Conservation (phyloP, 208 protist genomes). For the Leishmania tarentolae region DNA sequence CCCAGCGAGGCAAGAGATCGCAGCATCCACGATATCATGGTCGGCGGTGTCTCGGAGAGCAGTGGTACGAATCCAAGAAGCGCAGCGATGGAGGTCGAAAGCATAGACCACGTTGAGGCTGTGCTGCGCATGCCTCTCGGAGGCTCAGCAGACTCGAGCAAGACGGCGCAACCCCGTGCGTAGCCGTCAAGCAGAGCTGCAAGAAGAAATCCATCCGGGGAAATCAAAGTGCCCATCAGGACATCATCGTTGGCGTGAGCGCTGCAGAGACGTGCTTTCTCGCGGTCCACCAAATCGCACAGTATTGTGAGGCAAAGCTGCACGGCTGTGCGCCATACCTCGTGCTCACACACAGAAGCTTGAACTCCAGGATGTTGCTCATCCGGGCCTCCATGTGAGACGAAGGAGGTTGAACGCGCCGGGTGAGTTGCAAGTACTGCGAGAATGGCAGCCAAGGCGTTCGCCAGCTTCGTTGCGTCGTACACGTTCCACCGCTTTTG, state of each 20-base stretch:
- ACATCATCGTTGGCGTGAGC: neutral
- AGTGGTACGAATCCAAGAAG: constrained; percentile 14
- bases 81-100: neutral
- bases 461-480: constrained; percentile 19
- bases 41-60: constrained; percentile 3
- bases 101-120: neutral
- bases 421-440: neutral
- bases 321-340: neutral
- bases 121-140: neutral
- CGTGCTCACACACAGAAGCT: neutral
- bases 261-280: neutral
- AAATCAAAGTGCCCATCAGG: neutral
- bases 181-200: constrained; percentile 8
- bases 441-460: constrained; percentile 13
- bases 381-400: too few relatives aligned
- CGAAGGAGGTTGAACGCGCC: neutral
- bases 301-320: constrained; percentile 8
- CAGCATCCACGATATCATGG: constrained; percentile 30
- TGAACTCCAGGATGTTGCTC: neutral
- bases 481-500: constrained; percentile 20
- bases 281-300: neutral
- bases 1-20: constrained; percentile 11
- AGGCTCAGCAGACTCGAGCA: neutral
- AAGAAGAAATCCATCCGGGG: constrained; percentile 8
- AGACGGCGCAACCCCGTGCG: neutral